A percentile compares a stretch with the other conserved stretches of the same genome.
Conservation (phyloP, 129 eudicot species). For the Cynara cardunculus region DNA sequence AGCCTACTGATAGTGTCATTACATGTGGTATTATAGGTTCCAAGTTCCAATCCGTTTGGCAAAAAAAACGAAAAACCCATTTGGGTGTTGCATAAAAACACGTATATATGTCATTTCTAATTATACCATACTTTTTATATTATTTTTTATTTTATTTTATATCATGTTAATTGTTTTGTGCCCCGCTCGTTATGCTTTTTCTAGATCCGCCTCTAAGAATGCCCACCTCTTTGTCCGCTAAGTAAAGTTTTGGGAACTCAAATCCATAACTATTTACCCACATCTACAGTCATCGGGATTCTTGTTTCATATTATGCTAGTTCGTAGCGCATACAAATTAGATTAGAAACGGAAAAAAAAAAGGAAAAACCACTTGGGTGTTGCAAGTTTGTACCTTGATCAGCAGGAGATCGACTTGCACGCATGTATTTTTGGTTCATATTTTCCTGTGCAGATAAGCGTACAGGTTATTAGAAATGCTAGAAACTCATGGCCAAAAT, state of each 20-base stretch:
- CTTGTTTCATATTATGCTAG: not conserved
- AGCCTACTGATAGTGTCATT: not conserved
- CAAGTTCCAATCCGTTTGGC: not conserved
- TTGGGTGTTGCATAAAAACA: no score
- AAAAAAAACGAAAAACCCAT: not conserved
- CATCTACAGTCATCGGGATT: not conserved
- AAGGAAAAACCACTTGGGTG: no score
- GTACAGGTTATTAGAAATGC: not conserved
- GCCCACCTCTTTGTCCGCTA: no score
- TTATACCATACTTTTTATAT: not conserved
- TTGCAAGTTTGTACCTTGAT: slow-evolving; percentile 31
- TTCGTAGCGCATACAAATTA: not conserved
- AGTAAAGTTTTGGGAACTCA: no score
- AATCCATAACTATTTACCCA: not conserved
- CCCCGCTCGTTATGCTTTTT: not conserved
- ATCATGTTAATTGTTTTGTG: not conserved
- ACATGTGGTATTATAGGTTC: not conserved
- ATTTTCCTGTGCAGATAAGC: slow-evolving; percentile 42
- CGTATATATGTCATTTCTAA: not conserved
- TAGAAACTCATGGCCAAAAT: not conserved
- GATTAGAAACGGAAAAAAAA: not conserved
- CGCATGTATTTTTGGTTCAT: slow-evolving; percentile 28
- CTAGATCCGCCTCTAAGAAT: not conserved
- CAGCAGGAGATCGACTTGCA: slow-evolving; percentile 19
- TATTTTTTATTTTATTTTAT: no score